Base-by-base conservation (phyloP, 352 stramenopile genomes). In the Aphanomyces invadans region DNA sequence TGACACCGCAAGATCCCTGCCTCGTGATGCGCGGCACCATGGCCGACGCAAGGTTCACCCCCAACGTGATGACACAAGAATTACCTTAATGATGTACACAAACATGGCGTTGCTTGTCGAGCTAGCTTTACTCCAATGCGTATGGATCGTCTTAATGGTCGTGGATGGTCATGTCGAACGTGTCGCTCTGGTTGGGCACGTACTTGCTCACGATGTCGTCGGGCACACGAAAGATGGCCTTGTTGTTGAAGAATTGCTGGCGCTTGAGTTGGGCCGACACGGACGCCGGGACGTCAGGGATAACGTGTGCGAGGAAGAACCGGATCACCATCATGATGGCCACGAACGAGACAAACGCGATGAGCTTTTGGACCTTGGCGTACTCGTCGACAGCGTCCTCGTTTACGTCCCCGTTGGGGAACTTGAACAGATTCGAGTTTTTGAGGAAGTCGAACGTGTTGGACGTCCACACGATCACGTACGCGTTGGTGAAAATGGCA, bases 401-500 rank as follows among this genome's bases (percentile, higher is more conserved):
- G 15, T 76, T 67, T 65, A 79, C 85, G 60, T 90, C 90, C 65
- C 87, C 89, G 56, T 91, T 81, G 49, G 5, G 25, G 2, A 28
- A n/a, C 0, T 32, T 45, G 32, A 33, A 33, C 25, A n/a, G 3
- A 29, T 36, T 39, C 33, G 32, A 25, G 21, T 19, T 23, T 33
- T 67, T 51, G 49, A 67, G 29, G 42, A 55, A 67, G 26, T 67
- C 60, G 49, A 67, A 59, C 23, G 60, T 67, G 46, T 87, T 79
- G 31, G 80, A 90, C 11, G 92, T 97, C 74, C 97, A 98, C 59
- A 95, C 89, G 71, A 98, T 88, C 5, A 98, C 80, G 21, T 90
- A 83, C 60, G 81, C 89, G 73, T 98, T 98, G 1, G 92, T 97
- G 63, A 95, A 86, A 33, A 97, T 90, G 19, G 88, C 90, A 64